These are phyloP conservation scores for Rhododendron vialii DNA, from an alignment of 148 eudicot species.

Conservation along the genomic window DNA sequence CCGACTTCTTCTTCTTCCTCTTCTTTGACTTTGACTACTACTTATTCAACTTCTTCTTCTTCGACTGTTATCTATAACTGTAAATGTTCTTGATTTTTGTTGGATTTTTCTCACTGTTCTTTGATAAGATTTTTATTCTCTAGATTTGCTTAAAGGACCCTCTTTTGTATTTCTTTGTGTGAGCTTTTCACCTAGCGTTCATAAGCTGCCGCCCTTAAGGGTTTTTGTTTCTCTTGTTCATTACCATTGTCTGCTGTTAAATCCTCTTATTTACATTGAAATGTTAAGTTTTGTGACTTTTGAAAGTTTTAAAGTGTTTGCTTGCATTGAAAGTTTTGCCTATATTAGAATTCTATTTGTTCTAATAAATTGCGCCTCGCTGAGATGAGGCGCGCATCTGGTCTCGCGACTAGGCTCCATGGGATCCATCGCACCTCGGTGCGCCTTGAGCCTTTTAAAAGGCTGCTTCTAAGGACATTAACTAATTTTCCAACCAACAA, in stretches of 20 bases:
- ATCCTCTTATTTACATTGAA: background rate
- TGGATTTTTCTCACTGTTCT: background rate
- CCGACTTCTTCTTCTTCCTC: too few relatives aligned
- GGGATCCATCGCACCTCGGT: background rate
- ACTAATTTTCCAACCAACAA: background rate
- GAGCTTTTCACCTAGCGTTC: background rate
- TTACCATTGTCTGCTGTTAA: background rate
- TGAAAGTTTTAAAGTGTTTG: background rate
- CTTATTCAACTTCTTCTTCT: background rate
- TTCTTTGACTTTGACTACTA: too few relatives aligned
- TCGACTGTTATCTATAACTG: background rate
- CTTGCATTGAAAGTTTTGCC: background rate
- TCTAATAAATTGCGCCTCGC: background rate
- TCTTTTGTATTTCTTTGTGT: background rate
- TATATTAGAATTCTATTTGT: background rate
- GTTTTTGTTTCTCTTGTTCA: background rate
- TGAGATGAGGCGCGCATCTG: background rate
- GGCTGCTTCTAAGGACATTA: background rate
- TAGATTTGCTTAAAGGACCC: background rate
- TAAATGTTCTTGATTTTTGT: background rate
- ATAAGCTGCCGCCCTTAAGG: background rate
- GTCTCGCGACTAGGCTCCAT: background rate
- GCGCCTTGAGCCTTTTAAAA: background rate
- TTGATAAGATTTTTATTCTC: background rate
- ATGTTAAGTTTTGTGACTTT: background rate